Evolutionary conservation across 129 eudicot genomes (phyloP).

Genomic region (Dittrichia graveolens): DNA sequence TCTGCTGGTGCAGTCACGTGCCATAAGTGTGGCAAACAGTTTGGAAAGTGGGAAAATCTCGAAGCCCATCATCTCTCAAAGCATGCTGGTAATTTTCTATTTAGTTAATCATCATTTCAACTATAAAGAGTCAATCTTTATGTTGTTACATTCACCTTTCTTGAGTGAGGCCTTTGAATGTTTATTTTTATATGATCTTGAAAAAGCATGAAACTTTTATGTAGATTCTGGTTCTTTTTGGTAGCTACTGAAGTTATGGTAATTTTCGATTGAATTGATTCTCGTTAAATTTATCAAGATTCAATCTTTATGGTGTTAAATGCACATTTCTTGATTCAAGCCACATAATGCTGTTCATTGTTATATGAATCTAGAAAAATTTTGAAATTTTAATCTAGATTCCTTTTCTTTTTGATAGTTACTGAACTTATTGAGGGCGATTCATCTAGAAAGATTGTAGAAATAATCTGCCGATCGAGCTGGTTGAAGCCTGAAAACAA

Average conservation of each 20-base stretch:
- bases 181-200: slow-evolving; percentile 12
- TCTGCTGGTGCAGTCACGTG: slow-evolving; percentile 59
- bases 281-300: slow-evolving; percentile 13
- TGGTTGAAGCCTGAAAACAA: slow-evolving; percentile 83
- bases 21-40: slow-evolving; percentile 95
- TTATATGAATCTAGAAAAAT: slow-evolving; percentile 2
- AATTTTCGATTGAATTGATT: background rate
- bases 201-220: slow-evolving; percentile 19
- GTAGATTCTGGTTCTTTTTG: background rate
- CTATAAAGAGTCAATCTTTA: slow-evolving; percentile 20
- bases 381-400: slow-evolving; percentile 3
- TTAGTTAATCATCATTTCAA: slow-evolving; percentile 1
- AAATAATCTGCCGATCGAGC: slow-evolving; percentile 91
- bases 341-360: slow-evolving; percentile 4
- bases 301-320: slow-evolving; percentile 13
- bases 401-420: slow-evolving; percentile 49
- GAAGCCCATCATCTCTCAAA: slow-evolving; percentile 96
- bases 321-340: background rate
- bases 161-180: background rate
- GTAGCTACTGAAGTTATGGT: no score
- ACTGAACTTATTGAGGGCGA: slow-evolving; percentile 94
- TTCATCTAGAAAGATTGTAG: slow-evolving; percentile 94
- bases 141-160: slow-evolving; percentile 6
- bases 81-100: slow-evolving; percentile 54
- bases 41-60: slow-evolving; percentile 92